Conservation (phyloP, 1,284 basidiomycete genomes). For the Cryptococcus hybrid region DNA sequence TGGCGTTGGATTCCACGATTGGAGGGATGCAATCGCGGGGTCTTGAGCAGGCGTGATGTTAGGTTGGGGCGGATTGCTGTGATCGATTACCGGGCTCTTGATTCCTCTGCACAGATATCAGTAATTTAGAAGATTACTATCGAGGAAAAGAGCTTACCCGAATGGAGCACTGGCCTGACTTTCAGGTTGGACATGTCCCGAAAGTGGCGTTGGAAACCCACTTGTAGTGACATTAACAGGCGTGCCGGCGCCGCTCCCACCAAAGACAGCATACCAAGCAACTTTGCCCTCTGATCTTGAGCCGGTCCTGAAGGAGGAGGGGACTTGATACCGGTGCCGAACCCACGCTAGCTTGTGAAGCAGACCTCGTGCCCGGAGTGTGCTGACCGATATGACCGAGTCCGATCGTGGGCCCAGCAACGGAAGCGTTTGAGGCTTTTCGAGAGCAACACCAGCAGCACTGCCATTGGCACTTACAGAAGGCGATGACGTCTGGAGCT, state of each 20-base stretch:
- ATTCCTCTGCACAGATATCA: neutral
- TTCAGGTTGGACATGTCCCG: neutral
- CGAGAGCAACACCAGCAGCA: neutral
- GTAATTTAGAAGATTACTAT: neutral
- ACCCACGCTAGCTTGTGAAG: no score
- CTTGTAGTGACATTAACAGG: neutral
- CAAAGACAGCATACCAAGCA: constrained; percentile 23
- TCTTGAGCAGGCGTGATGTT: constrained; percentile 2
- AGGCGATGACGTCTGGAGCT: constrained; percentile 11
- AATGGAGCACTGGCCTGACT: neutral
- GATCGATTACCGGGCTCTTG: neutral
- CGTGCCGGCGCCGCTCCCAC: neutral
- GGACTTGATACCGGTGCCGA: neutral
- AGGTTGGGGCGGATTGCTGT: neutral
- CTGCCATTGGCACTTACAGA: neutral
- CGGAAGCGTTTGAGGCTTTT: no score
- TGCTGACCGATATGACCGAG: no score
- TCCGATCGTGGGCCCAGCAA: no score
- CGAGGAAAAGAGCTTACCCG: neutral
- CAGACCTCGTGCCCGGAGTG: no score
- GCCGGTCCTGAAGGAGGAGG: neutral
- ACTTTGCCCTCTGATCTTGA: constrained; percentile 16
- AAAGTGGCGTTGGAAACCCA: neutral
- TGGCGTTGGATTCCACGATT: constrained; percentile 3
- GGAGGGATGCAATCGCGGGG: constrained; percentile 1